Evolutionary conservation across 257 asterid species (phyloP).

Genomic region (Solanum peruvianum): DNA sequence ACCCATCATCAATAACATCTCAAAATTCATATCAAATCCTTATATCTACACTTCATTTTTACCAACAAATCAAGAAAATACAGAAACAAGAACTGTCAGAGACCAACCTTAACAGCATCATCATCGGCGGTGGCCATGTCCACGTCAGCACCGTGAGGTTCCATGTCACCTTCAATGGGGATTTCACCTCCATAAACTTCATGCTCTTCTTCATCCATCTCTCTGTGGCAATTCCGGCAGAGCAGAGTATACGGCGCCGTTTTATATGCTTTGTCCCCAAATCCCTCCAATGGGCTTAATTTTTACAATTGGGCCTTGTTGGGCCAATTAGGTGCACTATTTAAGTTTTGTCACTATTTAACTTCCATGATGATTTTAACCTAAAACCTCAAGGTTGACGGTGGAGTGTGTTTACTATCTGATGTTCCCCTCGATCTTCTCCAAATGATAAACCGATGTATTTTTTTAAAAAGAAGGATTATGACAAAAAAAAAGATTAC

Average conservation of each 20-base stretch:
- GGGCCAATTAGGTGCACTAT: not conserved
- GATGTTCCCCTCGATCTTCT: too few species aligned
- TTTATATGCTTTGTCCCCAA: not conserved
- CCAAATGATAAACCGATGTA: too few species aligned
- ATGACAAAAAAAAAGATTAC: too few species aligned
- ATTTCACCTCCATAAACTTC: slow-evolving; percentile 41
- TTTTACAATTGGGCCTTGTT: not conserved
- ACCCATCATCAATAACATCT: not conserved
- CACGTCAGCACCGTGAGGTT: slow-evolving; percentile 17
- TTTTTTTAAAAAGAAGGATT: too few species aligned
- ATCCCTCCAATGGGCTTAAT: not conserved
- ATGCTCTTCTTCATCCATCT: slow-evolving; percentile 44
- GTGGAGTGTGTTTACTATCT: not conserved
- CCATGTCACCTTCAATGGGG: slow-evolving; percentile 38
- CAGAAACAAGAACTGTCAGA: not conserved
- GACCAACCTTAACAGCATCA: slow-evolving; percentile 21
- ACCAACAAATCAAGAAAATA: not conserved
- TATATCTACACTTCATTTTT: not conserved
- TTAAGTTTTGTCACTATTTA: not conserved
- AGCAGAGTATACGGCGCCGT: not conserved
- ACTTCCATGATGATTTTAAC: not conserved
- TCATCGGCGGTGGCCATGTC: slow-evolving; percentile 25
- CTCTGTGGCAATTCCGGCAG: not conserved
- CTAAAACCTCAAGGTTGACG: not conserved
- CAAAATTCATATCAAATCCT: not conserved